Evolutionary conservation across 108 stramenopile species (phyloP).

Genomic region (Pelagomonas calceolata): DNA sequence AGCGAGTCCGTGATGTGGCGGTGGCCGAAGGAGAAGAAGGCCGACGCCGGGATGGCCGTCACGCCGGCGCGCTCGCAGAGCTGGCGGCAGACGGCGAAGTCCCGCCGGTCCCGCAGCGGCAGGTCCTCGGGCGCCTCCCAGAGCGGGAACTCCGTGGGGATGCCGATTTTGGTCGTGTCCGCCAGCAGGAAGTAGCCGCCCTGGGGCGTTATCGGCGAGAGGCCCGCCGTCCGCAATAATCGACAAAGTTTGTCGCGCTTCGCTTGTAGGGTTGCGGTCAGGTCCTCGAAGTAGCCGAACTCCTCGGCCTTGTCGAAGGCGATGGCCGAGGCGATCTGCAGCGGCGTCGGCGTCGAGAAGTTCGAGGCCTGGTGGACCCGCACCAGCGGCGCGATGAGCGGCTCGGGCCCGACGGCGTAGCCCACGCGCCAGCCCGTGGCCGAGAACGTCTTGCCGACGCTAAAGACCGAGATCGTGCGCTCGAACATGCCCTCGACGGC

Average conservation of each 20-base stretch:
- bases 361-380: conserved; percentile 60
- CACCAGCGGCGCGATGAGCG: conserved; percentile 44
- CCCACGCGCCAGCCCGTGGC: conserved; percentile 83
- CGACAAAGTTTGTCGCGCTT: conserved; percentile 47
- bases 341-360: conserved; percentile 68
- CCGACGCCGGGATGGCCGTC: conserved; percentile 70
- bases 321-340: conserved; percentile 63
- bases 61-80: conserved; percentile 60
- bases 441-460: conserved; percentile 77
- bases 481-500: conserved; percentile 59
- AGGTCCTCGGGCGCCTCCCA: conserved; percentile 33
- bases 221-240: conserved; percentile 50
- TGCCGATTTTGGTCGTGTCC: conserved; percentile 41
- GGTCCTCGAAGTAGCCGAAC: conserved; percentile 50
- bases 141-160: conserved; percentile 28
- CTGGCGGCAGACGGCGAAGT: conserved; percentile 69
- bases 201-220: conserved; percentile 54
- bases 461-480: conserved; percentile 62
- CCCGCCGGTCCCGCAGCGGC: conserved; percentile 30
- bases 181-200: conserved; percentile 84
- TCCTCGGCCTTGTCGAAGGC: conserved; percentile 36
- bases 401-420: conserved; percentile 58
- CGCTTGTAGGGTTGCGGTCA: conserved; percentile 42
- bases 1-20: conserved; percentile 40
- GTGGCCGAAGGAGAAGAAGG: conserved; percentile 53